Evolutionary conservation across 169 alveolate species (phyloP), one percentile per base, ranked within the genome.

Genomic region (Eimeria falciformis): DNA sequence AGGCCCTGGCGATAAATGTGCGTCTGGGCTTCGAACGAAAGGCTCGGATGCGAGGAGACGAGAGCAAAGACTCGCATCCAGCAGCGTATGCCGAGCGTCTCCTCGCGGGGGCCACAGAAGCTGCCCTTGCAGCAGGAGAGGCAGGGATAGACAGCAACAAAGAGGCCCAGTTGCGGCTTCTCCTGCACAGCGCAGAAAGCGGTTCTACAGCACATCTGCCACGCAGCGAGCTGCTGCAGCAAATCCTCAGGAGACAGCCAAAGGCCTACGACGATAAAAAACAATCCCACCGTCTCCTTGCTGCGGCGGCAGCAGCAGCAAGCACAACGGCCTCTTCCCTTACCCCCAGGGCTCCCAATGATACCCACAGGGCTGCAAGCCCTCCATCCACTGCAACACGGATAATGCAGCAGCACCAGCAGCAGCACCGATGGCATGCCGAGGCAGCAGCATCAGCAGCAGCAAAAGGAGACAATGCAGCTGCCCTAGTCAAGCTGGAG

Each of bases 171-270:
- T 47, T 69, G 81, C 81, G 81, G n/a, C 81, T 69, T 2, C 81
- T 69, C 14, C 81, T 69, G n/a, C 81, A 33, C 50, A 69, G 81
- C 50, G 81, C 81, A 25, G 81, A 14, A 33, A 69, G 81, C n/a
- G 81, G 81, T 14, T 69, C 81, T 11, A 69, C 81, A 5, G 81
- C 81, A 47, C 81, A 69, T 21, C 81, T 69, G 53, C 81, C 81
- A 27, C 81, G 81, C 81, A 69, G 81, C 81, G 81, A 69, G 81
- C 81, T 69, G 81, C 81, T 69, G 81, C 81, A 69, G 81, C 81
- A 69, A 47, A 27, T 69, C 53, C 81, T 69, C 43, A 14, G 81
- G 45, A 21, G 81, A 27, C 81, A 69, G 81, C 81, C 81, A 40
- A 69, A 69, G 81, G 81, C 81, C 45, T 69, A 69, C 50, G 81